These are phyloP conservation scores for Perkinsus chesapeaki DNA, from an alignment of 169 alveolate species.

Conservation along the genomic window DNA sequence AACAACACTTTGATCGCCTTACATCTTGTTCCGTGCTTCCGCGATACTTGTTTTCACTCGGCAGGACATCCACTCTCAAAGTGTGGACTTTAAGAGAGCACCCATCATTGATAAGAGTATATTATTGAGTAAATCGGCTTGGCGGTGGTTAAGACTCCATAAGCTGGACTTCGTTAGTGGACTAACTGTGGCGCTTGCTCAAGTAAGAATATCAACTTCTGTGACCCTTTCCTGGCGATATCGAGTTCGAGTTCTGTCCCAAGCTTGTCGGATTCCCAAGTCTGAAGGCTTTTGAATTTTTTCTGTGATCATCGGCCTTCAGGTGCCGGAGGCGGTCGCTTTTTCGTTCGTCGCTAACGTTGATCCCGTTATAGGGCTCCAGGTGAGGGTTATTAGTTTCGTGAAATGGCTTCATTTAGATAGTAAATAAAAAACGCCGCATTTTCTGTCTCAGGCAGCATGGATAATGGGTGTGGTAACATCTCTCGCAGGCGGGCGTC, in stretches of 20 bases:
- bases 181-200: conserved; percentile 5
- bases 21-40: too few species aligned
- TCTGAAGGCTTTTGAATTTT: too few species aligned
- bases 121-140: neutral
- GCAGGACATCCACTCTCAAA: too few species aligned
- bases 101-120: neutral
- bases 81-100: too few species aligned
- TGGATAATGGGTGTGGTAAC: conserved; percentile 14
- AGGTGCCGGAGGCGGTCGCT: conserved; percentile 15
- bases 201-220: neutral
- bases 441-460: conserved; percentile 6
- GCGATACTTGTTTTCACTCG: too few species aligned
- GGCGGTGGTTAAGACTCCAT: neutral
- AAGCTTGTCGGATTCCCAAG: too few species aligned
- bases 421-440: too few species aligned
- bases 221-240: too few species aligned
- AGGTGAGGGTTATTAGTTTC: neutral
- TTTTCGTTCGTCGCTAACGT: conserved; percentile 11
- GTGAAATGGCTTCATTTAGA: too few species aligned
- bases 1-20: too few species aligned
- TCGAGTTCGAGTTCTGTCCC: too few species aligned
- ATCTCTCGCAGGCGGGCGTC: neutral
- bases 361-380: conserved; percentile 1
- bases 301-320: neutral
- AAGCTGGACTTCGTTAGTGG: neutral